These are phyloP conservation scores for Pyrenophora graminea DNA, from an alignment of 2,329 filamentous ascomycete genomes.

Conservation along the genomic window DNA sequence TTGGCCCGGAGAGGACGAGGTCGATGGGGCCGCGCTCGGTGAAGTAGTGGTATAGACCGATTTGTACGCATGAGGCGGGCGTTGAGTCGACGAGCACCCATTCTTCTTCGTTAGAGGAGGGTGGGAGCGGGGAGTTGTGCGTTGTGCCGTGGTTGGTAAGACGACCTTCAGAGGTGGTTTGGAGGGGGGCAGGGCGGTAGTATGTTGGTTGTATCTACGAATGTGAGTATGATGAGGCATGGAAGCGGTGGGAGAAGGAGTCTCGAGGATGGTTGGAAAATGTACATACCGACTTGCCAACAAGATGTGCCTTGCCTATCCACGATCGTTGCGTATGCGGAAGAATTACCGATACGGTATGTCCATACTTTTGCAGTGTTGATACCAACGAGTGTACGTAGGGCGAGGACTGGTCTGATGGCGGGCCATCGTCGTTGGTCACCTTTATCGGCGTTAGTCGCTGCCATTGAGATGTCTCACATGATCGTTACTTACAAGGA, in stretches of 20 bases:
- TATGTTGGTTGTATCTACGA: slow-evolving; percentile 71
- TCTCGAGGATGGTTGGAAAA: background rate
- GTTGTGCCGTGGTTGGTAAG: slow-evolving; percentile 47
- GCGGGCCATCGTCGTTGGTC: slow-evolving; percentile 58
- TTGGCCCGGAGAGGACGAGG: slow-evolving; percentile 55
- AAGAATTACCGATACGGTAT: slow-evolving; percentile 87
- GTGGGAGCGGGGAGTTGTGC: slow-evolving; percentile 38
- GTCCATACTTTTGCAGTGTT: slow-evolving; percentile 65
- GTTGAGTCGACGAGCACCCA: slow-evolving; percentile 58
- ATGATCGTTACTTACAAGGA: slow-evolving; percentile 34
- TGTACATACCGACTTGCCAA: slow-evolving; percentile 69
- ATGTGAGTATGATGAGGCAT: background rate
- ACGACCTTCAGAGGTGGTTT: slow-evolving; percentile 43
- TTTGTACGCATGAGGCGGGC: slow-evolving; percentile 55
- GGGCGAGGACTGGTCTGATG: slow-evolving; percentile 54
- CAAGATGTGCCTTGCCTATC: slow-evolving; percentile 98
- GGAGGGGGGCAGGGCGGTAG: slow-evolving; percentile 69
- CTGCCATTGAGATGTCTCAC: slow-evolving; percentile 2
- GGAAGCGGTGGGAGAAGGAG: background rate
- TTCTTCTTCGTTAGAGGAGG: slow-evolving; percentile 46
- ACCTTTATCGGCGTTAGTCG: slow-evolving; percentile 40
- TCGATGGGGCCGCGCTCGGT: slow-evolving; percentile 50
- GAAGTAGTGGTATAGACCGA: slow-evolving; percentile 55
- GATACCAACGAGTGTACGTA: slow-evolving; percentile 55
- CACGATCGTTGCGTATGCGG: slow-evolving; percentile 92